phyloP scores from a whole-genome alignment of 192 early-diverging fungal genomes.

The Diversispora epigaea region DNA sequence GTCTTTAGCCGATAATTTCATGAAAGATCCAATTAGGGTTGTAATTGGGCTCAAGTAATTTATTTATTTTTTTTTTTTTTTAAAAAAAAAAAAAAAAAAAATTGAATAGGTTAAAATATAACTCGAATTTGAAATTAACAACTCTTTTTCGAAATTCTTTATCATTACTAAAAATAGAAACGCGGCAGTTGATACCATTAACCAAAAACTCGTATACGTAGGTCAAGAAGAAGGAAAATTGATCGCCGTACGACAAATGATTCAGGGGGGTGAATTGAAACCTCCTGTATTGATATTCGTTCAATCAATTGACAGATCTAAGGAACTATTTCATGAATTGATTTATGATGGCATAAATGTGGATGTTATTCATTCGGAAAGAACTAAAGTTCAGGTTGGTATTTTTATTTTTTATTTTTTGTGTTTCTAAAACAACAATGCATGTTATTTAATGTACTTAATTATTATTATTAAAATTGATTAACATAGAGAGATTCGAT shows the following conservation, averaged over 20 bases:
- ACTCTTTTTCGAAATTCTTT: neutral
- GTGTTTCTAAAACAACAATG: neutral
- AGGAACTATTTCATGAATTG: conserved; percentile 94
- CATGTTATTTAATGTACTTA: no score
- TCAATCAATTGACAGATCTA: conserved; percentile 95
- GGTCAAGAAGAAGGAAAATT: conserved; percentile 95
- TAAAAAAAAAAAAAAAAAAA: no score
- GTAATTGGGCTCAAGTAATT: conserved; percentile 80
- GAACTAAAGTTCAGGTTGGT: conserved; percentile 81
- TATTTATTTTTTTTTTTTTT: neutral
- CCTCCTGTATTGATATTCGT: conserved; percentile 96
- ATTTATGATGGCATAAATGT: conserved; percentile 98
- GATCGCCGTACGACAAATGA: conserved; percentile 85
- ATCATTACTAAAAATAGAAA: conserved; percentile 51
- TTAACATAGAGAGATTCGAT: conserved; percentile 73
- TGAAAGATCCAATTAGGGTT: conserved; percentile 85
- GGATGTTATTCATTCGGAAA: conserved; percentile 96
- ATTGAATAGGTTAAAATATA: no score
- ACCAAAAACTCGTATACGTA: conserved; percentile 86
- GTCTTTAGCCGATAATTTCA: conserved; percentile 86
- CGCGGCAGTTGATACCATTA: conserved; percentile 87
- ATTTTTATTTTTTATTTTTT: neutral
- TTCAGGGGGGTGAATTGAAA: conserved; percentile 71
- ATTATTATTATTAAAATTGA: neutral
- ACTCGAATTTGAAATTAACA: no score